Evolutionary conservation across 2,329 filamentous ascomycete genomes (phyloP), one percentile per base, ranked within the genome.

Genomic region (Cucurbitaria berberidis): DNA sequence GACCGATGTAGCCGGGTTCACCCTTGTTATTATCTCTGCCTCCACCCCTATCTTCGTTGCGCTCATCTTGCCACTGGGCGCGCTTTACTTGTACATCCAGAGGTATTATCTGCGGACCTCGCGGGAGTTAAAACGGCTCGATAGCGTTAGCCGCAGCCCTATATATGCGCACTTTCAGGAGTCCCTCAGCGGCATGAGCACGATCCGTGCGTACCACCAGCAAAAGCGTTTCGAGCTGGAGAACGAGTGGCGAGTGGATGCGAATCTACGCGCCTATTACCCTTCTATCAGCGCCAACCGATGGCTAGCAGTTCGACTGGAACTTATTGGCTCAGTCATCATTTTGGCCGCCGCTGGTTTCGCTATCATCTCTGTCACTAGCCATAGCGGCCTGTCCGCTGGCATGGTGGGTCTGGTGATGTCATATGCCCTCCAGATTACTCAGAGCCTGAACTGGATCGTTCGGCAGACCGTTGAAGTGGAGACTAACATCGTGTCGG

Each of bases 401-500:
- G 95, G 95, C 53, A 81, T 87, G 76, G 93, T 98, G 46, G 96
- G 96, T 80, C 81, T 99, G 68, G 87, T 90, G 60, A 96, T 99
- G 92, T 96, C 93, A 41, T 97, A 98, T 77, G 95, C 93, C 34
- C 84, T 99, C 59, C 91, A 97, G 78, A 98, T 99, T 70, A 99
- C 95, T 1, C 90, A 93, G 63, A 96, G 93, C 30, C 84, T 99
- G 68, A 99, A 98, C 80, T 99, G 95, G 95, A 97, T 99, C 69
- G 95, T 99, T 45, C 87, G 96, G 53, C 95, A 99, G 78, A 97
- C 93, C 0, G 95, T 99, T 29, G 96, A 99, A 76, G 95, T 99
- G n/a, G 96, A 99, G 81, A 98, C 93, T n/a, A 99, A 99, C 77
- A 99, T 99, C 69, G 93, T 99, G 40, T 96, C 93, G 9, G 95